Evolutionary conservation across 352 stramenopile genomes (phyloP).

Genomic region (Globisporangium rhizosaccharum): DNA sequence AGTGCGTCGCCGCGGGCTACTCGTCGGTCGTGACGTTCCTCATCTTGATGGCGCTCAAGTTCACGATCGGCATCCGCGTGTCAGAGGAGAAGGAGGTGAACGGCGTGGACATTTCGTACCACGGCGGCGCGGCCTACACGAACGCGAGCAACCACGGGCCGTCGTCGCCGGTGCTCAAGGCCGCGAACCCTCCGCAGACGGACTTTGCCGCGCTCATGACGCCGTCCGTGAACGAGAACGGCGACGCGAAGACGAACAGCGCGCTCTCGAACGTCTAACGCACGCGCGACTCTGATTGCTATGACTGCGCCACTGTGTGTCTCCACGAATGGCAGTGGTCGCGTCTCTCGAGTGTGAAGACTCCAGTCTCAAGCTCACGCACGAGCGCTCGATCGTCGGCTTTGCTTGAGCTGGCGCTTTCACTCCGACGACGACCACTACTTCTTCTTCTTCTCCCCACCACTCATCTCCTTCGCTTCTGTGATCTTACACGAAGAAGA

Average conservation of each 20-base stretch:
- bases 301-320: too few species aligned
- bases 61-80: conserved; percentile 66
- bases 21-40: conserved; percentile 61
- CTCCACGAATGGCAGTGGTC: too few species aligned
- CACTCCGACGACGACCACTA: too few species aligned
- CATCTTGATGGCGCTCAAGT: conserved; percentile 68
- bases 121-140: conserved; percentile 59
- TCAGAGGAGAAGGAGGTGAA: conserved; percentile 73
- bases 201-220: conserved; percentile 32
- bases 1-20: conserved; percentile 56
- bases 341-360: too few species aligned
- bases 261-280: conserved; percentile 15
- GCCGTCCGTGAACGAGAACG: conserved; percentile 10
- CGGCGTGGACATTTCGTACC: conserved; percentile 74
- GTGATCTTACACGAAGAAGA: too few species aligned
- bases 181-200: conserved; percentile 22
- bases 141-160: conserved; percentile 34
- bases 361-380: too few species aligned
- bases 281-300: not conserved
- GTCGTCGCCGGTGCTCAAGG: conserved; percentile 26
- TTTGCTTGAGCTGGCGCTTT: too few species aligned
- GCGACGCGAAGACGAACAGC: conserved; percentile 5
- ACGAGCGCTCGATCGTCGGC: not conserved
- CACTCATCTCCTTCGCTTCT: too few species aligned
- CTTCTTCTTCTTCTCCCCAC: too few species aligned